Base-by-base conservation (phyloP, 768 basidiomycete genomes). In the Cantharellus anzutake region DNA sequence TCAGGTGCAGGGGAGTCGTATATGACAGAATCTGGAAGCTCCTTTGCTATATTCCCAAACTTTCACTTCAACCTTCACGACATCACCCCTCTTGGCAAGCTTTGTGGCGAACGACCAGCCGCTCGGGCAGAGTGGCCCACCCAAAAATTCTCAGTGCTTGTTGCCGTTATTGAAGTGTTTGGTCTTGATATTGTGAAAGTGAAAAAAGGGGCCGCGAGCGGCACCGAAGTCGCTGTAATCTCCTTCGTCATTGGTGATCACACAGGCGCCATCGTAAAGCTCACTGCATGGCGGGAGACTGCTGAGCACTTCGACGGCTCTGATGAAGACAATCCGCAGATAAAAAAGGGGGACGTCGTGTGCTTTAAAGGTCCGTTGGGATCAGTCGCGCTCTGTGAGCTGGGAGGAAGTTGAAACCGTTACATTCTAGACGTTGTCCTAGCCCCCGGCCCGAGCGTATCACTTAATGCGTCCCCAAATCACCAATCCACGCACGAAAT, bases 271-370 rank as follows among this genome's bases (percentile, higher is more conserved):
- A 75, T 88, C 4, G 79, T 79, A 65, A 86, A 82, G 69, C 68
- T 89, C 16, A 83, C 83, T 3, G 86, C 82, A 7, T 90, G 87
- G 87, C 73, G 86, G 59, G 82, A 87, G 52, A 71, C 77, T 3
- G 87, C 87, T 5, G 82, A 87, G 51, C 68, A 0, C 88, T 86
- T 86, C 83, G 82, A 38, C 74, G 74, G 34, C 75, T 44, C 38
- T n/a, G 74, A 1, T 61, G 69, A 42, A 71, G 73, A 5, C 69
- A 72, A 4, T 69, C 52, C 52, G 14, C 75, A 70, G 16, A 69
- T 79, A 2, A 84, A 81, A 65, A 74, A 83, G 55, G 87, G 87
- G 1, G 87, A 89, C 66, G 72, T 89, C 14, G 71, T 86, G 4
- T 73, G 81, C 61, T 71, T 89, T 14, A 78, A 84, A 67, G 84